A percentile compares a stretch with the other conserved stretches of the same genome.
These are phyloP conservation scores for Coemansia sp. DNA, from an alignment of 371 early-diverging fungal genomes.

Conservation along the genomic window DNA sequence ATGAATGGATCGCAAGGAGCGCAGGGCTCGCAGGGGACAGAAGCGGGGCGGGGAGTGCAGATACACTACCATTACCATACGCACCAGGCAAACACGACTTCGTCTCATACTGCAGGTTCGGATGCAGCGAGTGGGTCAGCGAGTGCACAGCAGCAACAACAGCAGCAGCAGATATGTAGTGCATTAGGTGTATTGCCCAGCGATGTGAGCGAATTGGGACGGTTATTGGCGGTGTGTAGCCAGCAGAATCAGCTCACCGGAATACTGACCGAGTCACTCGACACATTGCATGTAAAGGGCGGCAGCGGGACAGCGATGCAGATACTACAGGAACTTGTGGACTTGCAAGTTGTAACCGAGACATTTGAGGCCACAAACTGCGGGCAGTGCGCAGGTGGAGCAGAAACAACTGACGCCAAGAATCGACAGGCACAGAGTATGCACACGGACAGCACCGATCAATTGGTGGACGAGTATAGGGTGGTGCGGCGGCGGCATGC, in stretches of 20 bases:
- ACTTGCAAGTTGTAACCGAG: slow-evolving; percentile 12
- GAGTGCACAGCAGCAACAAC: background rate
- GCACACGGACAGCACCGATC: background rate
- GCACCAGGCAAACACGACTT: background rate
- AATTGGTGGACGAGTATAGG: slow-evolving; percentile 24
- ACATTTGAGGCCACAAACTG: background rate
- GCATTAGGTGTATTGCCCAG: slow-evolving; percentile 11
- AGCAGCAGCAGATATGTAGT: slow-evolving; percentile 5
- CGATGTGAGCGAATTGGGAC: slow-evolving; percentile 12
- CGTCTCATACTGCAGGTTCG: background rate
- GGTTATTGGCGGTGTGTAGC: slow-evolving; percentile 13
- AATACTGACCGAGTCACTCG: too few species aligned
- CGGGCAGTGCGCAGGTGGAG: background rate
- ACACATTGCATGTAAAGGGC: background rate
- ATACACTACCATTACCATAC: slow-evolving; percentile 17
- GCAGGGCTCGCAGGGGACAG: background rate
- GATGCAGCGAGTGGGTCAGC: background rate
- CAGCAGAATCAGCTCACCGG: background rate
- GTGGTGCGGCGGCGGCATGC: slow-evolving; percentile 28
- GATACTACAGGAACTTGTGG: slow-evolving; percentile 28
- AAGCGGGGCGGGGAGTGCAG: background rate
- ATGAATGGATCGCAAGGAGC: background rate
- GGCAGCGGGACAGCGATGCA: background rate
- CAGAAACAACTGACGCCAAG: background rate
- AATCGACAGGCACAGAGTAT: background rate